Percentiles rank a stretch among this genome's conserved stretches.
phyloP scores from a whole-genome alignment of 805 yeast genomes.

The Candida sithepensis region DNA sequence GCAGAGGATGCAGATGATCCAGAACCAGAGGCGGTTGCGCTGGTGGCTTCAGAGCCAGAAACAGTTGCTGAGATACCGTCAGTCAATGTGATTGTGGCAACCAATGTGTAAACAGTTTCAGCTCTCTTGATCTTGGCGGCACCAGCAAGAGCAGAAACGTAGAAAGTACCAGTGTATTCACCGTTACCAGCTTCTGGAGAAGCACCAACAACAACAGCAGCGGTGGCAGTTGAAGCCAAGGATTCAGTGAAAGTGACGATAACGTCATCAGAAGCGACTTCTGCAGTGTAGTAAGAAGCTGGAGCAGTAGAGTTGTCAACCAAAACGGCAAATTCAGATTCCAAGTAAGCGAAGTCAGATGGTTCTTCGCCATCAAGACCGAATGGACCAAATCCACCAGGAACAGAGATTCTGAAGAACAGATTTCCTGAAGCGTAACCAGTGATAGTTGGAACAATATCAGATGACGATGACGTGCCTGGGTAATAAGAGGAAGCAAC shows the following conservation, averaged over 20 bases:
- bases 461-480: neutral
- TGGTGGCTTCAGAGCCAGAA: neutral
- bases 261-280: neutral
- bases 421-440: constrained; percentile 2
- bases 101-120: constrained; percentile 2
- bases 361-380: neutral
- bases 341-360: neutral
- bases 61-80: neutral
- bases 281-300: neutral
- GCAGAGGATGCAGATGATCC: neutral
- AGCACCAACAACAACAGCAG: neutral
- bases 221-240: neutral
- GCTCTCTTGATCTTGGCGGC: neutral
- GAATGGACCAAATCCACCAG: neutral
- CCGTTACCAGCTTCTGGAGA: neutral
- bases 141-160: neutral
- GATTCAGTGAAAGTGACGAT: neutral
- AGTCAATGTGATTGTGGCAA: neutral
- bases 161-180: neutral
- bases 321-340: neutral
- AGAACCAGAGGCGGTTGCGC: neutral
- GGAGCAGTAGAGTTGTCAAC: neutral
- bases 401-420: neutral
- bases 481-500: too few species aligned
- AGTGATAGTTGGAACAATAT: constrained; percentile 35